A percentile compares a stretch with the other conserved stretches of the same genome.
Evolutionary conservation across 2,329 filamentous ascomycete species (phyloP).

Genomic region (Penicillium capsulatum): DNA sequence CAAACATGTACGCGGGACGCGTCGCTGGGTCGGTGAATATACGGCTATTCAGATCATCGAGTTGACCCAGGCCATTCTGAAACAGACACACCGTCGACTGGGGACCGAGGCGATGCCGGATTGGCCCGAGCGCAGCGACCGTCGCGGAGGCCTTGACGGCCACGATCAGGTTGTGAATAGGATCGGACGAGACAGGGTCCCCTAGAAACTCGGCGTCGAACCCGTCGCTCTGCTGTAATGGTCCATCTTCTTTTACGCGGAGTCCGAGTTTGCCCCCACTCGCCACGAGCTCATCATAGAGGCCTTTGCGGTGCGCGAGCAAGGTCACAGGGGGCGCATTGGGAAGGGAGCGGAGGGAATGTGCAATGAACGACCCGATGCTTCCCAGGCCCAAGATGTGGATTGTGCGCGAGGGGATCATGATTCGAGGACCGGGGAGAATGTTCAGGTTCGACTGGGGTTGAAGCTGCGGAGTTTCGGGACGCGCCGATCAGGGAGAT

Average conservation of each 20-base stretch:
- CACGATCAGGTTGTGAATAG: slow-evolving; percentile 16
- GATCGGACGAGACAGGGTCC: slow-evolving; percentile 3
- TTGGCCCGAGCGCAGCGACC: slow-evolving; percentile 12
- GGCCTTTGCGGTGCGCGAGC: slow-evolving; percentile 18
- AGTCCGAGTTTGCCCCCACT: slow-evolving; percentile 13
- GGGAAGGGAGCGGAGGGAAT: slow-evolving; percentile 16
- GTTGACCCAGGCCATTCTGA: slow-evolving; percentile 18
- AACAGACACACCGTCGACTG: slow-evolving; percentile 15
- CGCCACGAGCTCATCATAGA: slow-evolving; percentile 13
- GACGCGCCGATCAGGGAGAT: too few relatives aligned
- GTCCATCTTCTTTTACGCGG: slow-evolving; percentile 10
- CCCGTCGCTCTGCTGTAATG: slow-evolving; percentile 5
- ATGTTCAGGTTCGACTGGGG: too few relatives aligned
- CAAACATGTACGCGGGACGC: slow-evolving; percentile 14
- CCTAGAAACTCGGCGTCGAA: slow-evolving; percentile 9
- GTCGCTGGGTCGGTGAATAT: slow-evolving; percentile 8
- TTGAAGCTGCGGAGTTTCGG: too few relatives aligned
- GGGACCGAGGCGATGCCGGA: slow-evolving; percentile 14
- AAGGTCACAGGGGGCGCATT: slow-evolving; percentile 17
- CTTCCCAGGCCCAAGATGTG: slow-evolving; percentile 21
- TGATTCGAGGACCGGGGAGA: not conserved
- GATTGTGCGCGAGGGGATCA: slow-evolving; percentile 7
- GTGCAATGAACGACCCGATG: slow-evolving; percentile 21
- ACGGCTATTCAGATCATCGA: slow-evolving; percentile 12
- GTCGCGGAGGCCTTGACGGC: slow-evolving; percentile 18